phyloP scores from a whole-genome alignment of 1,139 yeast genomes.

The Suhomyces yuchorum region DNA sequence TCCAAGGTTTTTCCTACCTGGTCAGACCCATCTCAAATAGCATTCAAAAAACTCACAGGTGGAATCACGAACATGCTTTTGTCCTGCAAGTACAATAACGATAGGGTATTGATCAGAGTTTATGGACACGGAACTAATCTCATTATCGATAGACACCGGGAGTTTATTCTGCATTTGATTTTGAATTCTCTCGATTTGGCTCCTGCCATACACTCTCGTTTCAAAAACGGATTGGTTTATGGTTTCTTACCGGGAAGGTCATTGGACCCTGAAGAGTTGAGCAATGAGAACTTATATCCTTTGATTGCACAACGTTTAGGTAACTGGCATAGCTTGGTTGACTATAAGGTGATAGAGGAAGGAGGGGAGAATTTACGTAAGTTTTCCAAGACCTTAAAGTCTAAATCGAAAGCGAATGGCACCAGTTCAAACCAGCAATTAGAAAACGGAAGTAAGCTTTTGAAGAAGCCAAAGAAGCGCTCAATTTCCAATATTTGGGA shows the following conservation, averaged over 20 bases:
- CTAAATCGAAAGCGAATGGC: constrained; percentile 12
- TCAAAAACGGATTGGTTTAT: constrained; percentile 73
- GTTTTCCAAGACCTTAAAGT: constrained; percentile 32
- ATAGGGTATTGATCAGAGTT: constrained; percentile 61
- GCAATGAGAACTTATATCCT: constrained; percentile 49
- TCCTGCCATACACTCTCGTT: constrained; percentile 68
- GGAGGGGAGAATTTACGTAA: constrained; percentile 51
- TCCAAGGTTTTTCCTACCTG: constrained; percentile 40
- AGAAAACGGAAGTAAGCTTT: constrained; percentile 13
- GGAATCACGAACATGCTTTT: constrained; percentile 80
- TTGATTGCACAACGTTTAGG: constrained; percentile 70
- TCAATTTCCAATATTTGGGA: constrained; percentile 58
- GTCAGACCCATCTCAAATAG: constrained; percentile 28
- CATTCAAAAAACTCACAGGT: constrained; percentile 56
- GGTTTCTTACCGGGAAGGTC: constrained; percentile 71
- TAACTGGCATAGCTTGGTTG: constrained; percentile 62
- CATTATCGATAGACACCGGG: constrained; percentile 76
- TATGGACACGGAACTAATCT: constrained; percentile 77
- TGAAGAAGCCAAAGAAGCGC: constrained; percentile 29
- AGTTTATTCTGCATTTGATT: constrained; percentile 69
- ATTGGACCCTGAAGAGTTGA: constrained; percentile 57
- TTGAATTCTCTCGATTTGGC: constrained; percentile 65
- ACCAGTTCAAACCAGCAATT: neutral
- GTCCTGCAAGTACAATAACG: constrained; percentile 42
- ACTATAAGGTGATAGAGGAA: constrained; percentile 49